Base-by-base conservation (phyloP, 75 land plant species). In the Pinus taeda region DNA sequence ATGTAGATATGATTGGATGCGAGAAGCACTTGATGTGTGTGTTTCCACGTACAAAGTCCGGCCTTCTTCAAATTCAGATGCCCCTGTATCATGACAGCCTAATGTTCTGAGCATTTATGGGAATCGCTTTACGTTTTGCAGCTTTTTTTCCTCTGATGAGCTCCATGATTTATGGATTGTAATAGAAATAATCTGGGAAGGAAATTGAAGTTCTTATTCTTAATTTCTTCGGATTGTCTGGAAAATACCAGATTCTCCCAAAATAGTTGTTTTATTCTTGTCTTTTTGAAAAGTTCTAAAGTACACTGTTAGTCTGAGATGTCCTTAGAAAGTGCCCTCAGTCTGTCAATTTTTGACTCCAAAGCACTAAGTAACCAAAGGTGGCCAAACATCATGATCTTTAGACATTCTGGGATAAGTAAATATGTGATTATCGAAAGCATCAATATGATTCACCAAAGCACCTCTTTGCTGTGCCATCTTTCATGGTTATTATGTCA, bases 1-100 rank as follows among this genome's bases (percentile, higher is more conserved):
- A 29, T 89, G 91, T 71, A 79, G 88, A 33, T 73, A 83, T 76
- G 82, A 81, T 17, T 89, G 91, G 91, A 89, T 89, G 91, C 82
- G 72, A 63, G 80, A 80, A 22, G 95, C 89, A 57, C 93, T 95
- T 74, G 76, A 79, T 30, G 71, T 3, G 36, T 69, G 71, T 69
- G 49, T 39, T 69, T n/a, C 55, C 2, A 49, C 1, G 11, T 49
- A 69, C 8, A 6, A 22, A 65, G 29, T 30, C 24, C n/a, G 3
- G 53, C 21, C 71, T 69, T n/a, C 22, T 20, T 39, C 71, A 69
- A 39, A 69, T 20, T 42, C 71, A 42, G 53, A 3, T 69, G 71
- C 5, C 4, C 49, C 71, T 37, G 53, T 69, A 42, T 37, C 53
- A n/a, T 69, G 71, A 69, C 71, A 42, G 49, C 22, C 49, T 42